A percentile compares a stretch with the other conserved stretches of the same genome.
phyloP scores from a whole-genome alignment of 176 grass and related monocot genomes.

The Cocos nucifera region DNA sequence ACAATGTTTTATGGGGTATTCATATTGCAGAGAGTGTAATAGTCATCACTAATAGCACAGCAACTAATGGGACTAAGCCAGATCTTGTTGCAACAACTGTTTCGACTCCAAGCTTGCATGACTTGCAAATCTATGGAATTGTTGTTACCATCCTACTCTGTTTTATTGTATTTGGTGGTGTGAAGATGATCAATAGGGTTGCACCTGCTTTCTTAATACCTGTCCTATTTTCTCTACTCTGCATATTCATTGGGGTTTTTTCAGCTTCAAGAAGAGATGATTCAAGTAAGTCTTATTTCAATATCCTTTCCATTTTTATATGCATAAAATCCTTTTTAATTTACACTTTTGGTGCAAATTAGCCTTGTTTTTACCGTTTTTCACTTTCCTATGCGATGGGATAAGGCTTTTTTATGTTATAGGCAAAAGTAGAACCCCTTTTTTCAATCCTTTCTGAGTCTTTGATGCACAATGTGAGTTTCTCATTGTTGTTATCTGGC shows the following conservation, averaged over 20 bases:
- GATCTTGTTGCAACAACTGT: slow-evolving; percentile 28
- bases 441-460: no score
- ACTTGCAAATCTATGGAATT: slow-evolving; percentile 91
- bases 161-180: slow-evolving; percentile 99
- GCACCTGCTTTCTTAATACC: slow-evolving; percentile 90
- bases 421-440: no score
- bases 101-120: slow-evolving; percentile 88
- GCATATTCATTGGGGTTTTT: slow-evolving; percentile 92
- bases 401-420: no score
- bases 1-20: neutral
- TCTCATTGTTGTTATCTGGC: neutral
- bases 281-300: slow-evolving; percentile 46
- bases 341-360: no score
- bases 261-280: slow-evolving; percentile 75
- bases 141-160: slow-evolving; percentile 84
- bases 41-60: slow-evolving; percentile 62
- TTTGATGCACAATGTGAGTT: no score
- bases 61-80: slow-evolving; percentile 33
- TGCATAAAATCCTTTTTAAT: neutral
- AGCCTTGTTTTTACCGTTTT: no score
- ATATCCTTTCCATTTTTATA: neutral
- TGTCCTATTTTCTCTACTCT: slow-evolving; percentile 79
- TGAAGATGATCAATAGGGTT: slow-evolving; percentile 97
- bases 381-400: no score
- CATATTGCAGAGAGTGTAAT: slow-evolving; percentile 62